Evolutionary conservation across 2,329 filamentous ascomycete genomes (phyloP).

Genomic region (Gaeumannomyces sp.): DNA sequence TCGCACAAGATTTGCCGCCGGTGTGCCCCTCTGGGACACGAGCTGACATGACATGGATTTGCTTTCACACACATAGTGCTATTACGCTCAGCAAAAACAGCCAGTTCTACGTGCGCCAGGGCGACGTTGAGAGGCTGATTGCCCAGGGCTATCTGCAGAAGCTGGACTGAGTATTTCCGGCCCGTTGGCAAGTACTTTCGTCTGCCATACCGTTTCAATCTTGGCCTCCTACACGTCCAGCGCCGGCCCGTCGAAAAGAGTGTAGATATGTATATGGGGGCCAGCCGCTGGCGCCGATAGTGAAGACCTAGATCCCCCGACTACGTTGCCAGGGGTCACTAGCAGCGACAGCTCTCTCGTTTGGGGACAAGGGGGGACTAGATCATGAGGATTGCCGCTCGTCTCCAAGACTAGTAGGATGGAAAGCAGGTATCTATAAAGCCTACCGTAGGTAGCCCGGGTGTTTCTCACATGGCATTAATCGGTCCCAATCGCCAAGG

Average conservation of each 20-base stretch:
- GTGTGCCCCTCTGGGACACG: too few species aligned
- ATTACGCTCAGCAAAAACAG: slow-evolving; percentile 98
- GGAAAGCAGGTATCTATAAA: neutral
- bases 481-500: neutral
- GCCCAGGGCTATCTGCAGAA: slow-evolving; percentile 92
- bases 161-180: slow-evolving; percentile 51
- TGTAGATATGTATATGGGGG: neutral
- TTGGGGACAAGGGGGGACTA: too few species aligned
- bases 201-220: neutral
- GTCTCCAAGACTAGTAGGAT: neutral
- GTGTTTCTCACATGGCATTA: too few species aligned
- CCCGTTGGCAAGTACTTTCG: neutral
- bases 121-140: slow-evolving; percentile 91
- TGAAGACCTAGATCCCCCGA: too few species aligned
- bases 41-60: neutral
- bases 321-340: neutral
- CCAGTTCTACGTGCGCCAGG: slow-evolving; percentile 93
- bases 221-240: neutral
- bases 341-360: too few species aligned
- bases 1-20: neutral
- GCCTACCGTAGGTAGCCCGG: too few species aligned
- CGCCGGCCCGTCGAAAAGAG: neutral
- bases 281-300: neutral
- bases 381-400: neutral
- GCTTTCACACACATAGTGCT: slow-evolving; percentile 49